These are phyloP conservation scores for Candida orba DNA, from an alignment of 805 yeast genomes.

Conservation along the genomic window DNA sequence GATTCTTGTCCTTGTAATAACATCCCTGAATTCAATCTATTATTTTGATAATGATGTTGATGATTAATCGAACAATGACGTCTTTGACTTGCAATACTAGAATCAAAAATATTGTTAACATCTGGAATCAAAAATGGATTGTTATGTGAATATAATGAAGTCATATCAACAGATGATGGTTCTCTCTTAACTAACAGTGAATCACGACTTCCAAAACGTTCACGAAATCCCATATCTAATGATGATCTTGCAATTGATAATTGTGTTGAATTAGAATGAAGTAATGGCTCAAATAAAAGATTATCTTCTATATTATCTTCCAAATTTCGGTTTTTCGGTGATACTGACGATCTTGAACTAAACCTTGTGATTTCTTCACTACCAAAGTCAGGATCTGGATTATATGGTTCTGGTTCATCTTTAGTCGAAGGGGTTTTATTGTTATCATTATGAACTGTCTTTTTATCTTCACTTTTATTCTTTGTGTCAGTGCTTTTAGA, in stretches of 20 bases:
- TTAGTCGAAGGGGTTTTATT: neutral
- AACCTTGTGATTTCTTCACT: conserved; percentile 1
- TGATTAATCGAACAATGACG: conserved; percentile 1
- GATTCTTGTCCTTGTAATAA: neutral
- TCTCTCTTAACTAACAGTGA: conserved; percentile 22
- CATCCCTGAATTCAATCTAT: neutral
- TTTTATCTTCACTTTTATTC: too few species aligned
- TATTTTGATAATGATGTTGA: neutral
- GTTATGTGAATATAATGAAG: conserved; percentile 26
- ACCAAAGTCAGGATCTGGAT: neutral
- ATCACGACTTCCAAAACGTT: conserved; percentile 24
- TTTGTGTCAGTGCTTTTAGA: too few species aligned
- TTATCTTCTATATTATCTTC: conserved; percentile 2
- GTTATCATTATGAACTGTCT: too few species aligned
- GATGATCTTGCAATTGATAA: neutral
- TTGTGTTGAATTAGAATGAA: conserved; percentile 13
- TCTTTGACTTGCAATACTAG: conserved; percentile 5
- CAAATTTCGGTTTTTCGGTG: conserved; percentile 5
- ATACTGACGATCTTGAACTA: conserved; percentile 13
- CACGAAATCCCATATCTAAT: neutral
- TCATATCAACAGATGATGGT: conserved; percentile 30
- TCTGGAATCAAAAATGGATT: conserved; percentile 10
- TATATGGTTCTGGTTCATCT: neutral
- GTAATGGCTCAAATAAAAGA: conserved; percentile 2
- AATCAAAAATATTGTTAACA: conserved; percentile 1